Conservation (phyloP, 257 asterid genomes). For the Leonotis leonurus region DNA sequence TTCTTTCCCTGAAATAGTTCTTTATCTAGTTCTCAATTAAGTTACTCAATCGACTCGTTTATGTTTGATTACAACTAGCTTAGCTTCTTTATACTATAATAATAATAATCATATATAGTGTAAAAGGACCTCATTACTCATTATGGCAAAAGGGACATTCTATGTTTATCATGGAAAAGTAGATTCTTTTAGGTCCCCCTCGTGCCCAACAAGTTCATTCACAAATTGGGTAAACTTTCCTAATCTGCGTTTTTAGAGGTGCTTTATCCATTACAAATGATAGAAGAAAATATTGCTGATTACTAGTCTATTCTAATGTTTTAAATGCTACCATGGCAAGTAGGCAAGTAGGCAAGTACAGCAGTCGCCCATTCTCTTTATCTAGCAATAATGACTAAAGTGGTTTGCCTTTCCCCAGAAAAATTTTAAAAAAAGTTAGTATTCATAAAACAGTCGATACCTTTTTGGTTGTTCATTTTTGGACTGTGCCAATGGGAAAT, state of each 20-base stretch:
- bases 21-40: neutral
- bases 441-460: neutral
- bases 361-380: slow-evolving; percentile 11
- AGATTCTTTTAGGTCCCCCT: slow-evolving; percentile 59
- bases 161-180: slow-evolving; percentile 30
- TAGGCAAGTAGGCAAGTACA: slow-evolving; percentile 22
- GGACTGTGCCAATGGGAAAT: slow-evolving; percentile 18
- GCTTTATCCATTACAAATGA: slow-evolving; percentile 22
- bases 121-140: too few species aligned
- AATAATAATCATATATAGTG: too few species aligned
- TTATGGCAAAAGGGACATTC: slow-evolving; percentile 27
- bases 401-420: slow-evolving; percentile 19
- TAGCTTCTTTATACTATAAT: slow-evolving; percentile 18
- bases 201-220: slow-evolving; percentile 56
- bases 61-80: too few species aligned
- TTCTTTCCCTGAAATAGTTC: neutral
- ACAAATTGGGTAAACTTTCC: slow-evolving; percentile 49
- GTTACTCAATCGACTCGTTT: neutral
- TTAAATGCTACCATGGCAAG: slow-evolving; percentile 3
- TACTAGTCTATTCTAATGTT: slow-evolving; percentile 11
- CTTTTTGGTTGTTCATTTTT: slow-evolving; percentile 10
- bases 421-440: neutral
- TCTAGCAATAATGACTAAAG: slow-evolving; percentile 20
- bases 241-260: slow-evolving; percentile 20
- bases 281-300: slow-evolving; percentile 30